These are phyloP conservation scores for Leccinum angustisporum DNA, from an alignment of 1,284 basidiomycete species.

Conservation along the genomic window DNA sequence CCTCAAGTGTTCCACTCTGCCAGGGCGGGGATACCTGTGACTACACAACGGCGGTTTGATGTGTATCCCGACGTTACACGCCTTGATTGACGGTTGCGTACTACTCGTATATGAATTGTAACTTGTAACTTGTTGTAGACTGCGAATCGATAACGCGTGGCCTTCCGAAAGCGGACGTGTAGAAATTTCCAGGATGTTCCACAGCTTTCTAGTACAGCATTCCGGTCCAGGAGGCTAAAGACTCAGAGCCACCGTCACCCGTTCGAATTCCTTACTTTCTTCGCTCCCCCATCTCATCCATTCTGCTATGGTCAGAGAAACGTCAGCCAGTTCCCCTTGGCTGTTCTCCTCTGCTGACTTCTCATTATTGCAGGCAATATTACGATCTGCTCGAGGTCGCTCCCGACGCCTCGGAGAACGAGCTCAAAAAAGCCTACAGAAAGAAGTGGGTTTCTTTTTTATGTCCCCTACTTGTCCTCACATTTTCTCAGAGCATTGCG, in stretches of 20 bases:
- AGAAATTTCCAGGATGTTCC: constrained; percentile 42
- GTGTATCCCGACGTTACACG: constrained; percentile 75
- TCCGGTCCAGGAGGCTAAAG: constrained; percentile 22
- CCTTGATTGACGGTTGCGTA: background rate
- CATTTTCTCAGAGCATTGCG: constrained; percentile 68
- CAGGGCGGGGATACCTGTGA: constrained; percentile 84
- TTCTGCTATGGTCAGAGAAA: constrained; percentile 65
- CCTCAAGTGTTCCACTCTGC: constrained; percentile 68
- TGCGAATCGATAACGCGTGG: constrained; percentile 3
- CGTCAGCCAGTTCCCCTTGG: constrained; percentile 41
- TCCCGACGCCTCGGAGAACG: constrained; percentile 74
- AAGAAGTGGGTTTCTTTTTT: constrained; percentile 65
- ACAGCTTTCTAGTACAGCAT: constrained; percentile 34
- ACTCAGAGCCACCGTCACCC: constrained; percentile 1
- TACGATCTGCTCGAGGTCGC: constrained; percentile 85
- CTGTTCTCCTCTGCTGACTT: constrained; percentile 10
- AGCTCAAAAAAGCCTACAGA: constrained; percentile 93
- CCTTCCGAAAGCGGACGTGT: constrained; percentile 28
- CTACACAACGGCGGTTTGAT: constrained; percentile 86
- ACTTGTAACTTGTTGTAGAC: background rate
- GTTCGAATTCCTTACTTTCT: constrained; percentile 13
- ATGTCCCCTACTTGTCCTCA: constrained; percentile 5
- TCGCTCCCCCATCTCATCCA: constrained; percentile 21
- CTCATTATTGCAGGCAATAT: constrained; percentile 62
- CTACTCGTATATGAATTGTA: background rate